Base-by-base conservation (phyloP, 1,284 basidiomycete species). In the Paramarasmius palmivorus region DNA sequence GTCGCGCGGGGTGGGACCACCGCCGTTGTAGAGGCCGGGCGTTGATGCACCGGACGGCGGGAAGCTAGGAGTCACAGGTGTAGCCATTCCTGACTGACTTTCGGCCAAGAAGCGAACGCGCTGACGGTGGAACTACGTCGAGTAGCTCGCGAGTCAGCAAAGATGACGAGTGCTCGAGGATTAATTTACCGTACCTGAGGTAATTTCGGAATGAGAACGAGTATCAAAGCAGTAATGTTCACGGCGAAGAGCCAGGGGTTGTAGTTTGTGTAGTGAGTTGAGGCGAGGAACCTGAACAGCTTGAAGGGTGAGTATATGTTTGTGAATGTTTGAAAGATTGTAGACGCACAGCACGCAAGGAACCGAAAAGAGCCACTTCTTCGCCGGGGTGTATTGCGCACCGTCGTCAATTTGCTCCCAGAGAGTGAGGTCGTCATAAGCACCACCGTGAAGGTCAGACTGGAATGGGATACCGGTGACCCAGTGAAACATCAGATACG, bases 381-480 rank as follows among this genome's bases (percentile, higher is more conserved):
- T 98, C 2, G 96, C 89, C 0, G 96, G 96, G 2, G 96, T 99
- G 72, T 99, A 97, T 66, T 99, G 96, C 0, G 95, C 96, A 37
- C 96, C 96, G 56, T 93, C 90, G 71, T 99, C 96, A 57, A 99
- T 99, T 79, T 99, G 96, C 69, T 99, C 96, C 96, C 96, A 99
- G 23, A 99, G 76, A 0, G 97, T 99, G 46, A 99, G 81, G 62
- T 98, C 93, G 69, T 99, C 96, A 73, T 97, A 99, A 4, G 93
- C 96, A 39, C 97, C 97, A 12, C 88, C 88, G 61, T 92, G 89
- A 32, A 90, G 72, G 68, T 94, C 80, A 65, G 86, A 88, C 65
- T 96, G 91, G 70, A 99, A 99, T 2, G 97, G 96, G 32, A 97
- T 93, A 46, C 96, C 96, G 10, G 94, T 98, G 52, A 97, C 94